Base-by-base conservation (phyloP, 2,329 filamentous ascomycete genomes). In the Ilyonectria sp. region DNA sequence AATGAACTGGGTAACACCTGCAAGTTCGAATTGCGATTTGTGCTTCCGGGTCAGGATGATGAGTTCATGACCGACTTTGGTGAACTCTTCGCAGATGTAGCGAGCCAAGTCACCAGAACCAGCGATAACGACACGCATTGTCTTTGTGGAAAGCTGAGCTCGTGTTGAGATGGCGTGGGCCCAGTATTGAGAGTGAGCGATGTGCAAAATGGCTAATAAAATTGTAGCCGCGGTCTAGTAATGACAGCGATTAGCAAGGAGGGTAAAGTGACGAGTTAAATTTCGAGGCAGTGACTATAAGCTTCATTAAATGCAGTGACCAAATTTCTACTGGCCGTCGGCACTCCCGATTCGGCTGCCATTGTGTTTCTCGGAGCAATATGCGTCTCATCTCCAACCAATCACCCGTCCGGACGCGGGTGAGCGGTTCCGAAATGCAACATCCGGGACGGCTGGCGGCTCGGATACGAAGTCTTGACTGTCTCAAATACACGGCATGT, bases 41-140 rank as follows among this genome's bases (percentile, higher is more conserved):
- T 29, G 44, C n/a, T 46, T 66, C 17, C 44, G 58, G 13, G 58
- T 62, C 35, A 66, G 53, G 15, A 61, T 44, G 46, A 57, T 3
- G 4, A 66, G 6, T 26, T 58, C 4, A 3, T 66, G 58, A 6
- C 58, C 58, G n/a, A 23, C 29, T 33, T 53, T 66, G 23, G 58
- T 33, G 8, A 66, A 49, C 50, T 62, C 63, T 19, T 66, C 63
- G 43, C 60, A 35, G 23, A 62, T 43, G 43, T 66, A 66, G 52
- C 43, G 60, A 61, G 63, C 40, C 13, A 62, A 19, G 10, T 62
- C 63, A n/a, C 63, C 63, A 17, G 54, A 56, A 10, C 63, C 63
- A 40, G 58, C 58, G 2, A 66, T 52, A 37, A 59, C 58, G 15
- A 58, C 63, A 21, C 55, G 60, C 58, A 63, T 66, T 2, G 47